Evolutionary conservation across 2,329 filamentous ascomycete genomes (phyloP), one percentile per base, ranked within the genome.

Genomic region (Teratosphaeria pseudoeucalypti): DNA sequence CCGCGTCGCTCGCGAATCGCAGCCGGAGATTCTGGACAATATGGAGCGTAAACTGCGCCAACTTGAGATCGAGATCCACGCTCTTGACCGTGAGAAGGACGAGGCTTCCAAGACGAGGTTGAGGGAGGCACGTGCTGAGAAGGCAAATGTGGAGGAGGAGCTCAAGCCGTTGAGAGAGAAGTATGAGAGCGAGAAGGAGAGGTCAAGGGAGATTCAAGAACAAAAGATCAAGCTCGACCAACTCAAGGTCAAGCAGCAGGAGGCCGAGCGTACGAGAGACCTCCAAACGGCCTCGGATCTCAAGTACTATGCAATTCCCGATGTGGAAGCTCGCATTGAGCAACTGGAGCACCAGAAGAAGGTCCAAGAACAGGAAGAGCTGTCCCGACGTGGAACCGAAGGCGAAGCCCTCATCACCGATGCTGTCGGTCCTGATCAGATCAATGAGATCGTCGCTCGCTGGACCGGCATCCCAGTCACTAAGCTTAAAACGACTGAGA

Each of bases 391-490:
- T 32, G 89, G 88, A 39, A 75, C 79, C 3, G 83, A 83, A 34
- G 76, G 85, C 57, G 84, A 83, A 59, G 72, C 89, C 27, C 86
- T 97, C 73, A 83, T 97, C 58, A 95, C 92, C 2, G 94, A 99
- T 72, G 84, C 94, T 54, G 94, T 99, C 65, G 94, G 94, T 6
- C 91, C 92, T 11, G 94, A 99, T 65, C 92, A 99, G 74, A 99
- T 99, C 81, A 97, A 99, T 73, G 92, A 97, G 72, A 99, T 99
- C 62, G 94, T 99, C 57, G 88, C 89, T 58, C 87, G 91, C 62
- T 96, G 92, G 90, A 99, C 94, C n/a, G 94, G 94, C 64, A 99
- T 99, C 67, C 94, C 94, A 1, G 90, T 99, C 61, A 97, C 91
- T 4, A 83, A 92, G 62, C 85, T 99, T 49, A 92, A 89, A 78